phyloP scores from a whole-genome alignment of 495 filamentous ascomycete genomes.

The Tuber calosporum region DNA sequence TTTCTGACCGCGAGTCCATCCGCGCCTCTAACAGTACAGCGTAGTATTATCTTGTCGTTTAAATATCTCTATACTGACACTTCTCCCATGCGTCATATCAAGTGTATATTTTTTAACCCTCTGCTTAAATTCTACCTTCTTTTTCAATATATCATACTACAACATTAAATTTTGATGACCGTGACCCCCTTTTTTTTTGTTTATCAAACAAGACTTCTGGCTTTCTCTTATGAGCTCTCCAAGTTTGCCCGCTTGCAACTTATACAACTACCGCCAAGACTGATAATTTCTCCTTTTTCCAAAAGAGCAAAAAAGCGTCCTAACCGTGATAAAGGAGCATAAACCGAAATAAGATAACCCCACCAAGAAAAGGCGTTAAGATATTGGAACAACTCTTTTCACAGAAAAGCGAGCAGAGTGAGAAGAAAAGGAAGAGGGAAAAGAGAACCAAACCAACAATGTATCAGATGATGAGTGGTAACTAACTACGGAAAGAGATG shows the following conservation, averaged over 20 bases:
- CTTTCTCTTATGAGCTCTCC: background rate
- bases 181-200: background rate
- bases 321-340: background rate
- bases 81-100: background rate
- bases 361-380: background rate
- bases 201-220: background rate
- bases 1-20: too few species aligned
- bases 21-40: too few species aligned
- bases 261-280: background rate
- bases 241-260: background rate
- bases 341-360: slow-evolving; percentile 6
- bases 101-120: background rate
- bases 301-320: background rate
- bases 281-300: background rate
- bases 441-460: slow-evolving; percentile 32
- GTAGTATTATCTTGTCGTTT: too few species aligned
- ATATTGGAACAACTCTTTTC: background rate
- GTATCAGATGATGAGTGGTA: slow-evolving; percentile 10
- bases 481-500: background rate
- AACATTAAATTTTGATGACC: background rate
- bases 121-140: background rate
- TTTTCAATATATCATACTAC: background rate
- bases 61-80: background rate
- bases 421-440: slow-evolving; percentile 13
- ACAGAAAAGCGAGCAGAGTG: background rate